Evolutionary conservation across 305 asterid genomes (phyloP), one percentile per base, ranked within the genome.

Genomic region (Fraxinus albicans): DNA sequence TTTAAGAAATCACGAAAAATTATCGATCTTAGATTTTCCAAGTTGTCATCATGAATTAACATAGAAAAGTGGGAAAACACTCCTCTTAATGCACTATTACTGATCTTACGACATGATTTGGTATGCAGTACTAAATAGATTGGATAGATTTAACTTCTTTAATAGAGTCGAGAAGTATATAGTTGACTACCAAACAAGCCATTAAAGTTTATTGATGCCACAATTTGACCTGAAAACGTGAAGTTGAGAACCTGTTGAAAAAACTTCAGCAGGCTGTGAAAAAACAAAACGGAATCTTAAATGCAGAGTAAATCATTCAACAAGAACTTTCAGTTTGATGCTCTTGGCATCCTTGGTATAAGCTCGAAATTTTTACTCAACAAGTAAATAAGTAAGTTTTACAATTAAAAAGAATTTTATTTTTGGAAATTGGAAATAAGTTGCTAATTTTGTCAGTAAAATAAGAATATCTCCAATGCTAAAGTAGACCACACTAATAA

Each of bases 1-100:
- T 33, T 13, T 6, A 53, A 65, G 73, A 65, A 6, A 9, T 23
- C 1, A 23, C 13, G 70, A 79, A 15, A 73, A 80, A 84, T 74
- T 4, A 27, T 31, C 70, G 19, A 27, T 60, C 76, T 86, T 79
- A 74, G 21, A 8, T 80, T 29, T 69, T 19, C 40, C 76, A 10
- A 60, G 55, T 78, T 15, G 33, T 70, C 73, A 19, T 79, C 72
- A 58, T 55, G 75, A 44, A 79, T 78, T 13, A 78, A 33, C 72
- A 10, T 2, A 63, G 10, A 44, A 58, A 25, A 19, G 73, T 15
- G 55, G 81, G 42, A 31, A 70, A 29, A 31, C 21, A 29, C 10
- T 1, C 76, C 21, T 1, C 4, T 31, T 5, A 19, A 27, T 70
- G 38, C 21, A 69, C 8, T 67, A 53, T 53, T 4, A 53, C 8